These are phyloP conservation scores for Lecanicillium sp. DNA, from an alignment of 2,329 filamentous ascomycete species.

Conservation along the genomic window DNA sequence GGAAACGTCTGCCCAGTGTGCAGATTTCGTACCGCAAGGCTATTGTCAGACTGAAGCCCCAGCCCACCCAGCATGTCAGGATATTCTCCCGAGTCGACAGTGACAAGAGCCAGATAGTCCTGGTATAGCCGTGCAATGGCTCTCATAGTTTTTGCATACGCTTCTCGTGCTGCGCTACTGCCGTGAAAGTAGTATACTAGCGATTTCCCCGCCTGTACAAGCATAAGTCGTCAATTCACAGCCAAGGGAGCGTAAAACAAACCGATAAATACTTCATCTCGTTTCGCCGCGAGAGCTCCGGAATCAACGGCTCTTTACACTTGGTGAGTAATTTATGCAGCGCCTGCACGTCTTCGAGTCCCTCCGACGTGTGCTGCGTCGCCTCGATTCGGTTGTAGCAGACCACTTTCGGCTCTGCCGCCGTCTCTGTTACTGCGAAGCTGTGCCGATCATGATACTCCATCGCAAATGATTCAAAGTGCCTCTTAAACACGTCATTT, in stretches of 20 bases:
- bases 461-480: conserved; percentile 25
- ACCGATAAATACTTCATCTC: conserved; percentile 34
- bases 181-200: conserved; percentile 25
- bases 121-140: conserved; percentile 35
- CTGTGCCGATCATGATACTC: conserved; percentile 31
- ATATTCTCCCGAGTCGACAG: conserved; percentile 37
- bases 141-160: conserved; percentile 26
- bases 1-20: conserved; percentile 36
- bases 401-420: conserved; percentile 13
- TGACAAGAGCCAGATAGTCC: conserved; percentile 41
- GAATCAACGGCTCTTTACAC: conserved; percentile 32
- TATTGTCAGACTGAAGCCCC: conserved; percentile 21
- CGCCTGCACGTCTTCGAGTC: conserved; percentile 22
- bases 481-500: conserved; percentile 19
- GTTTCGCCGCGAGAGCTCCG: conserved; percentile 35
- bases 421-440: conserved; percentile 25
- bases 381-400: conserved; percentile 35
- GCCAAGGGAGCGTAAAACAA: conserved; percentile 2
- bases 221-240: not conserved
- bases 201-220: conserved; percentile 26
- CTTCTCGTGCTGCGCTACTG: conserved; percentile 20
- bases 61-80: conserved; percentile 32
- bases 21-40: conserved; percentile 36
- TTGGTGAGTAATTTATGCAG: conserved; percentile 29
- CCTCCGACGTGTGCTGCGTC: conserved; percentile 22